Conservation (phyloP, 441 rosid species). For the Pelargonium australe region DNA sequence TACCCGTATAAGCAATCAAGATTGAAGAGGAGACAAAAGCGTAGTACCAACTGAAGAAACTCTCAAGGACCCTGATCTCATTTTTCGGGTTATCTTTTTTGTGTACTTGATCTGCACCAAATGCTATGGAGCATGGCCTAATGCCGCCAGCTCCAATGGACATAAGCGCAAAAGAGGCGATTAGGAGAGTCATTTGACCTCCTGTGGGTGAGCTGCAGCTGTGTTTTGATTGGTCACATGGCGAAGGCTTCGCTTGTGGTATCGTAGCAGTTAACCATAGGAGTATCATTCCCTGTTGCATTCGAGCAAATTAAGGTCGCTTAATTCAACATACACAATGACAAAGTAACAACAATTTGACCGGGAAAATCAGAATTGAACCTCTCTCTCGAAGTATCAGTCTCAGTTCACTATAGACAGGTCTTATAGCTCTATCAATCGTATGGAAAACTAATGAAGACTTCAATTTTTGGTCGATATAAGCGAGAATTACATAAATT, state of each 20-base stretch:
- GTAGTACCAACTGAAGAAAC: slow-evolving; percentile 89
- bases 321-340: neutral
- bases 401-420: too few species aligned
- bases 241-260: slow-evolving; percentile 51
- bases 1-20: slow-evolving; percentile 56
- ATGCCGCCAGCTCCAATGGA: slow-evolving; percentile 86
- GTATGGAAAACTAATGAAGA: too few species aligned
- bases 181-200: slow-evolving; percentile 45
- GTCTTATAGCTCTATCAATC: too few species aligned
- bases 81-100: slow-evolving; percentile 59
- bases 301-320: neutral
- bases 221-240: slow-evolving; percentile 29
- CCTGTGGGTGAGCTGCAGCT: slow-evolving; percentile 46
- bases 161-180: slow-evolving; percentile 55
- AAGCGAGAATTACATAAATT: too few species aligned
- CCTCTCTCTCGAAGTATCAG: too few species aligned
- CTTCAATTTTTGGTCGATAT: too few species aligned
- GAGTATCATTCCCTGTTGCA: slow-evolving; percentile 53
- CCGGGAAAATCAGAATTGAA: too few species aligned
- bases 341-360: too few species aligned
- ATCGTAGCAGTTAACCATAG: slow-evolving; percentile 77
- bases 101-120: slow-evolving; percentile 84
- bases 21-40: slow-evolving; percentile 59
- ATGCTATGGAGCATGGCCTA: slow-evolving; percentile 87
- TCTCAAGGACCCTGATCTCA: slow-evolving; percentile 52